Evolutionary conservation across 352 stramenopile genomes (phyloP).

Genomic region (Phytophthora crassamura): DNA sequence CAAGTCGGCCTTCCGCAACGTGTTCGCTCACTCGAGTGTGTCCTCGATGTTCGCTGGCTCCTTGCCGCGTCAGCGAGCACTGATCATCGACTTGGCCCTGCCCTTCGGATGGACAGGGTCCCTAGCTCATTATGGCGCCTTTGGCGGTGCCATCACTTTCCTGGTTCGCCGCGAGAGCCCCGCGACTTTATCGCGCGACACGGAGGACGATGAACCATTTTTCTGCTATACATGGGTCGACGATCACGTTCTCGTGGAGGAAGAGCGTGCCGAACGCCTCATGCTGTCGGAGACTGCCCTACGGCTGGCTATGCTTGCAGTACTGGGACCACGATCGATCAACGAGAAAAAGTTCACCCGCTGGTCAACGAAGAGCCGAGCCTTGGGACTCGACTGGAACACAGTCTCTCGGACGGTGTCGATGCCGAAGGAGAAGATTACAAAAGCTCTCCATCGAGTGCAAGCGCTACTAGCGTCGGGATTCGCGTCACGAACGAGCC

Average conservation of each 20-base stretch:
- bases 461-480: no score
- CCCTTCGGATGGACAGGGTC: conserved; percentile 30
- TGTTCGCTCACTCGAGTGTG: neutral
- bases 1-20: conserved; percentile 3
- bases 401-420: conserved; percentile 3
- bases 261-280: neutral
- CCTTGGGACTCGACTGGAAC: conserved; percentile 24
- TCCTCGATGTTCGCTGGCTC: neutral
- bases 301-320: conserved; percentile 17
- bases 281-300: conserved; percentile 10
- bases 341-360: conserved; percentile 23
- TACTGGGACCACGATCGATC: conserved; percentile 14
- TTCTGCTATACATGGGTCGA: conserved; percentile 36
- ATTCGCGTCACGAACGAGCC: neutral
- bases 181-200: neutral
- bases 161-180: conserved; percentile 20
- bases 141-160: conserved; percentile 25
- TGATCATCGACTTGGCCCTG: conserved; percentile 13
- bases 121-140: conserved; percentile 17
- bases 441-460: conserved; percentile 4
- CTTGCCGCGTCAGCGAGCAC: neutral
- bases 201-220: conserved; percentile 13
- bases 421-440: conserved; percentile 24
- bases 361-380: conserved; percentile 7
- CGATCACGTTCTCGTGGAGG: conserved; percentile 33